Evolutionary conservation across 495 filamentous ascomycete species (phyloP).

Genomic region (Letharia columbiana): DNA sequence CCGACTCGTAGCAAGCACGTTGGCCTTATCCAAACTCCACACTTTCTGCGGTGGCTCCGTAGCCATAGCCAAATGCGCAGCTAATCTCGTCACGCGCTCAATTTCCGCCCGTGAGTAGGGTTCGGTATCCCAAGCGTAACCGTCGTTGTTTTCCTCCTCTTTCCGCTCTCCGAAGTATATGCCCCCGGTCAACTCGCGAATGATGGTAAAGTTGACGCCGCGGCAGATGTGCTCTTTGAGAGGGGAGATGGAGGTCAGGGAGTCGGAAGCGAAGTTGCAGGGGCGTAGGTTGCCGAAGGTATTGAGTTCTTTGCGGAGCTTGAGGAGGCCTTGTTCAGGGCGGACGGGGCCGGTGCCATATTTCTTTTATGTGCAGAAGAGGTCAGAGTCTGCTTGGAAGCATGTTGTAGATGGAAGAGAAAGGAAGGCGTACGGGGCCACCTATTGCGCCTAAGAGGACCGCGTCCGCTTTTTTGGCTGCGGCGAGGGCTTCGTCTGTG

Average conservation of each 20-base stretch:
- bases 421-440: slow-evolving; percentile 55
- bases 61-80: slow-evolving; percentile 71
- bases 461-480: slow-evolving; percentile 84
- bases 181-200: slow-evolving; percentile 89
- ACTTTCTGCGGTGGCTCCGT: slow-evolving; percentile 73
- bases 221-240: slow-evolving; percentile 80
- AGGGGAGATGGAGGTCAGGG: slow-evolving; percentile 78
- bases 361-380: slow-evolving; percentile 45
- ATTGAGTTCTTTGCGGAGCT: slow-evolving; percentile 85
- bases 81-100: slow-evolving; percentile 79
- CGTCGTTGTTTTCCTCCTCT: slow-evolving; percentile 69
- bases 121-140: slow-evolving; percentile 79
- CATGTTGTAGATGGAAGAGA: neutral
- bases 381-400: neutral
- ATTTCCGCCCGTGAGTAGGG: slow-evolving; percentile 82
- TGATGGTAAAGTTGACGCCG: slow-evolving; percentile 87
- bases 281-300: slow-evolving; percentile 97
- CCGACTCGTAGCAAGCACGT: slow-evolving; percentile 83
- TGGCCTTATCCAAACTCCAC: slow-evolving; percentile 92
- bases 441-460: slow-evolving; percentile 92
- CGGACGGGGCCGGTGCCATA: slow-evolving; percentile 88
- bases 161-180: slow-evolving; percentile 95
- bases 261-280: slow-evolving; percentile 90
- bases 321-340: slow-evolving; percentile 90
- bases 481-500: slow-evolving; percentile 74